phyloP scores from a whole-genome alignment of 1,284 basidiomycete genomes.

The Pseudomicrostroma phylloplanum region DNA sequence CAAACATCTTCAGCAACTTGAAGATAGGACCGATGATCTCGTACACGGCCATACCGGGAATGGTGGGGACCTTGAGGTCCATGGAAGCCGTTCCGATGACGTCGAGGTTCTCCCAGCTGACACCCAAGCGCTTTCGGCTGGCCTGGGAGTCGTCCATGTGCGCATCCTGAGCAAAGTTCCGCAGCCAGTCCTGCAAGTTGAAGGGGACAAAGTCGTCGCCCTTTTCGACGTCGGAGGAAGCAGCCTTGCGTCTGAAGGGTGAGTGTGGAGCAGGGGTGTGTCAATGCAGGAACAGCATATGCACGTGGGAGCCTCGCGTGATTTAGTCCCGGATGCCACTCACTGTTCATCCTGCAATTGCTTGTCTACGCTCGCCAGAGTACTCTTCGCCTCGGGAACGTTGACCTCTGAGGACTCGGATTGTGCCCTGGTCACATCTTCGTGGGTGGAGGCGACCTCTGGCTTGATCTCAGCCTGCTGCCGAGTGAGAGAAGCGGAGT shows the following conservation, averaged over 20 bases:
- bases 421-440: neutral
- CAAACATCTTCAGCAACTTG: constrained; percentile 23
- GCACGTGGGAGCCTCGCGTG: neutral
- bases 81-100: constrained; percentile 31
- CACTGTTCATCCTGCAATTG: constrained; percentile 4
- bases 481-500: no score
- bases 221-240: constrained; percentile 2
- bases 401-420: constrained; percentile 1
- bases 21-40: constrained; percentile 32
- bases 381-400: neutral
- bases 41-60: constrained; percentile 31
- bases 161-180: neutral
- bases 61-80: constrained; percentile 32
- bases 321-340: neutral
- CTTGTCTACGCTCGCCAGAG: neutral
- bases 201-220: neutral
- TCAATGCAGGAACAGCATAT: neutral
- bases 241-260: constrained; percentile 3
- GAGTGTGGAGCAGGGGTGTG: neutral
- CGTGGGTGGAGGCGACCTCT: neutral
- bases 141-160: neutral
- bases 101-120: constrained; percentile 31
- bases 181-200: constrained; percentile 1
- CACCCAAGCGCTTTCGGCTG: constrained; percentile 32
- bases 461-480: no score